A percentile compares a stretch with the other conserved stretches of the same genome.
phyloP scores from a whole-genome alignment of 2,329 filamentous ascomycete genomes.

The Calycina herbarum region DNA sequence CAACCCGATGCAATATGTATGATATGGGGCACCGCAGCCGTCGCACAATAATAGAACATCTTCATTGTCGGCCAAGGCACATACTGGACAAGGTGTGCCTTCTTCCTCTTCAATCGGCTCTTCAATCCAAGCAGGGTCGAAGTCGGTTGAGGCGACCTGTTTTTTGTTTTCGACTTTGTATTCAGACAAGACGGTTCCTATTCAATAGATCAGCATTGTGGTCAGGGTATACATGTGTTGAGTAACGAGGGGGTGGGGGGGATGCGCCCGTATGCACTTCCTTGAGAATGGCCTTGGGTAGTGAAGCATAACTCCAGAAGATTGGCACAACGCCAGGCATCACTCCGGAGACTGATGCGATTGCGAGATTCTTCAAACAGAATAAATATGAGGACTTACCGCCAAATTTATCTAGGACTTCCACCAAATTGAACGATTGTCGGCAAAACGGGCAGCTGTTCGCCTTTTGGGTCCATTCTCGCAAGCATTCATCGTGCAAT shows the following conservation, averaged over 20 bases:
- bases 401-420: constrained; percentile 77
- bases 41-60: constrained; percentile 88
- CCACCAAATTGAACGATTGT: constrained; percentile 84
- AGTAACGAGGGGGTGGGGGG: not conserved
- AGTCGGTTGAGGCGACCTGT: constrained; percentile 75
- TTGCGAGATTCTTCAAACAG: not conserved
- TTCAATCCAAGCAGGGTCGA: constrained; percentile 76
- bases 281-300: not conserved
- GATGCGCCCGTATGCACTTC: not conserved
- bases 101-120: constrained; percentile 73
- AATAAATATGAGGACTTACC: constrained; percentile 55
- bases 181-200: constrained; percentile 56
- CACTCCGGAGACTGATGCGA: not conserved
- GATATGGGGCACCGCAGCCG: constrained; percentile 84
- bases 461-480: constrained; percentile 92
- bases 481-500: constrained; percentile 88
- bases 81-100: constrained; percentile 77
- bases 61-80: constrained; percentile 77
- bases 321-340: constrained; percentile 2
- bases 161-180: constrained; percentile 77
- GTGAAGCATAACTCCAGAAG: not conserved
- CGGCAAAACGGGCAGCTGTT: constrained; percentile 98
- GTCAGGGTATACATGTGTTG: not conserved
- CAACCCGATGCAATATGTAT: constrained; percentile 87
- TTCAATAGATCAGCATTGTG: constrained; percentile 11